Evolutionary conservation across 768 basidiomycete species (phyloP), one percentile per base, ranked within the genome.

Genomic region (Xerocomellus intermedius): DNA sequence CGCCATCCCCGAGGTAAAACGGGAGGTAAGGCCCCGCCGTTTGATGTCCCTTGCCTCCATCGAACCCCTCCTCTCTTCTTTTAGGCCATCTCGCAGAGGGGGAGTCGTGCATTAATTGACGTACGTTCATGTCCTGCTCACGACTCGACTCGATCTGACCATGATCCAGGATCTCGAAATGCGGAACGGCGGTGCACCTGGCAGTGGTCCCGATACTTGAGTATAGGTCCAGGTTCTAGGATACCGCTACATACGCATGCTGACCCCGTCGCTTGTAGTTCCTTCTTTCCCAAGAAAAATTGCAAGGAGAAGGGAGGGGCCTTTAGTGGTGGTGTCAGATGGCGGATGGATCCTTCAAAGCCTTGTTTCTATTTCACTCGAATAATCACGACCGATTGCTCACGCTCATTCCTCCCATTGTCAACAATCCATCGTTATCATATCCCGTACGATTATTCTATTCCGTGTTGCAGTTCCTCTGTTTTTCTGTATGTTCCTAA

Each of bases 1-100:
- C 4, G 49, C 52, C 28, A 36, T 67, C 16, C 58, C 64, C 12
- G 24, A 55, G 0, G 12, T 24, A 9, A 46, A 48, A 19, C 59
- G 37, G 17, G 42, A 62, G 36, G 64, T 55, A 51, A 35, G 33
- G 33, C 2, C 7, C 14, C 33, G 7, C 33, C 14, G 5, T 35
- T 35, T 35, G 33, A 35, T 16, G 6, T 1, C 5, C 1, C 14
- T 35, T 35, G 14, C 7, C 33, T 35, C 14, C 6, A 7, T 35
- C 33, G 14, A 35, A 35, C 33, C 10, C 32, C 32, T 14, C 33
- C 33, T 30, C 30, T 10, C 9, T 14, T 35, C 14, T 17, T 33
- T 3, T 37, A 55, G 52, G 36, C 6, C 21, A 1, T 46, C 33
- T n/a, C 8, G 0, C 8, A 53, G 5, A 53, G 46, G 30, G 28